Evolutionary conservation across 202 grass and related monocot genomes (phyloP).

Genomic region (Hordeum pubiflorum): DNA sequence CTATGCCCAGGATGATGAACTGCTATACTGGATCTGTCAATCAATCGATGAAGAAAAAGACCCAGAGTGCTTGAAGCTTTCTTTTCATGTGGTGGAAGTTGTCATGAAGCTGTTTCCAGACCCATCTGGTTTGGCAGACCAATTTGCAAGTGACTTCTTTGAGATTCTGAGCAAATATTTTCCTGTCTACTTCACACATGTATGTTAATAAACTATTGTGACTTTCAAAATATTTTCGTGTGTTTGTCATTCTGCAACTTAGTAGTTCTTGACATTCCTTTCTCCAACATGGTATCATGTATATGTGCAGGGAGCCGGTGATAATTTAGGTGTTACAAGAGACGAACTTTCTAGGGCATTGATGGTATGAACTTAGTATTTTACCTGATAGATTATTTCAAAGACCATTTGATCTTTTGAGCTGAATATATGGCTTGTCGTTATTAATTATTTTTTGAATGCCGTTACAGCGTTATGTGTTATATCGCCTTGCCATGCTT

Average conservation of each 20-base stretch:
- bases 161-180: conserved; percentile 90
- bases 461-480: not conserved
- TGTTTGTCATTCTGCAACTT: conserved; percentile 6
- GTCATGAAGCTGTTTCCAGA: conserved; percentile 56
- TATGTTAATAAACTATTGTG: conserved; percentile 41
- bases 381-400: conserved; percentile 20
- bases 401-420: not conserved
- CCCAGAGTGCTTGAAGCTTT: conserved; percentile 73
- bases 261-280: conserved; percentile 15
- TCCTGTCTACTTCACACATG: conserved; percentile 92
- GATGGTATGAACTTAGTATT: conserved; percentile 55
- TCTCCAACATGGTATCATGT: conserved; percentile 5
- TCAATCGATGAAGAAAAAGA: conserved; percentile 91
- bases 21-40: conserved; percentile 60
- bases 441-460: not conserved
- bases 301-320: conserved; percentile 44
- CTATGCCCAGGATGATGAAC: conserved; percentile 60
- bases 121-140: conserved; percentile 48
- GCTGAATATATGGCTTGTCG: not conserved
- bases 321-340: conserved; percentile 51
- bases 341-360: conserved; percentile 75
- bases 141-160: conserved; percentile 63
- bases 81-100: conserved; percentile 62
- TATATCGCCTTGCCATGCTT: conserved; percentile 17
- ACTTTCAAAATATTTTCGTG: conserved; percentile 7